Evolutionary conservation across 139 green algal genomes (phyloP).

Genomic region (Astrephomene gubernaculifera): DNA sequence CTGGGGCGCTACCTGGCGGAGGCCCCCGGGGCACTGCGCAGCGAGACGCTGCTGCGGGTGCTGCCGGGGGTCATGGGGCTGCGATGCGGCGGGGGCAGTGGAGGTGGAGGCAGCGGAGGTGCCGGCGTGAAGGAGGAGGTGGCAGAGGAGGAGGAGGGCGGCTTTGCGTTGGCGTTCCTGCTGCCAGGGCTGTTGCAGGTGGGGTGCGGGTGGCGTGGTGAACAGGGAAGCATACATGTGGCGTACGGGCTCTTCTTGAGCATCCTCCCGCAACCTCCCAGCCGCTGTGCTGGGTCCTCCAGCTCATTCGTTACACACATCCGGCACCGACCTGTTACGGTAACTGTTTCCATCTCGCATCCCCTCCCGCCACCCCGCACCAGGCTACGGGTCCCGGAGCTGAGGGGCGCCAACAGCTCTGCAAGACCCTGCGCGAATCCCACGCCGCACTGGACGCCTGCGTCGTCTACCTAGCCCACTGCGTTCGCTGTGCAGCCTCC

Average conservation of each 20-base stretch:
- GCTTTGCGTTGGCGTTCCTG: constrained; percentile 45
- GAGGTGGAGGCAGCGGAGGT: background rate
- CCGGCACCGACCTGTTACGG: too few species aligned
- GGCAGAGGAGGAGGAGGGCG: background rate
- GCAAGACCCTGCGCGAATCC: background rate
- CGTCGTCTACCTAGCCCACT: background rate
- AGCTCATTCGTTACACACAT: too few species aligned
- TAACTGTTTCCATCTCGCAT: too few species aligned
- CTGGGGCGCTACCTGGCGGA: constrained; percentile 56
- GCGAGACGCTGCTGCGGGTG: background rate
- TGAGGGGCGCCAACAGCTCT: background rate
- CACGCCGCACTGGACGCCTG: constrained; percentile 3
- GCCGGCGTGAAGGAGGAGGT: background rate
- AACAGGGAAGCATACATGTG: too few species aligned
- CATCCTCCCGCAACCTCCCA: too few species aligned
- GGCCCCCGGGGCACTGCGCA: constrained; percentile 44
- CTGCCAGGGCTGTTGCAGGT: constrained; percentile 55
- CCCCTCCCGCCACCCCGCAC: background rate
- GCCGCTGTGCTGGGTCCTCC: too few species aligned
- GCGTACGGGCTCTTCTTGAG: too few species aligned
- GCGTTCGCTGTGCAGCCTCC: background rate
- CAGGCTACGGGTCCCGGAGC: constrained; percentile 23
- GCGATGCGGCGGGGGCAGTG: background rate
- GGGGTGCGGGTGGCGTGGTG: background rate
- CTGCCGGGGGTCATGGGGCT: constrained; percentile 50